Evolutionary conservation across 768 basidiomycete species (phyloP).

Genomic region (Mycena sanguinolenta): DNA sequence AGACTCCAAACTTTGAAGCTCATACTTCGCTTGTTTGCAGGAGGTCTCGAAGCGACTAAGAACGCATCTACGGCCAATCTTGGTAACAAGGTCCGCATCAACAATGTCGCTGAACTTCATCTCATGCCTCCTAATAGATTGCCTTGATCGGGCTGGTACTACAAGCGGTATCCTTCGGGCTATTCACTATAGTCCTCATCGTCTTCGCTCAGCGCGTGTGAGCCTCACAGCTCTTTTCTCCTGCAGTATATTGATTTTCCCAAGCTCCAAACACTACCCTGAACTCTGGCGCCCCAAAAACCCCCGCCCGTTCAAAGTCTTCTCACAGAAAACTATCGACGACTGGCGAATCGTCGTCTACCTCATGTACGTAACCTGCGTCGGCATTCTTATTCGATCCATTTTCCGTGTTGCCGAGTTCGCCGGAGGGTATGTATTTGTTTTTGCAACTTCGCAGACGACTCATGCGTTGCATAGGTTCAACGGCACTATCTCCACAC

Average conservation of each 20-base stretch:
- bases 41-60: constrained; percentile 43
- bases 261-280: constrained; percentile 22
- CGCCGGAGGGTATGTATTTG: constrained; percentile 55
- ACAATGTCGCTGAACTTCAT: too few relatives aligned
- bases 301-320: constrained; percentile 11
- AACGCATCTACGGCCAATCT: constrained; percentile 26
- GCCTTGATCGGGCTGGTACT: constrained; percentile 58
- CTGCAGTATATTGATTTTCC: background rate
- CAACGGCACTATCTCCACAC: constrained; percentile 57
- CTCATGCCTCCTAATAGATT: constrained; percentile 39
- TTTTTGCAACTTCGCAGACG: background rate
- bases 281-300: constrained; percentile 11
- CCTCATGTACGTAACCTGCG: constrained; percentile 12
- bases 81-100: constrained; percentile 43
- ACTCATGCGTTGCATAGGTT: constrained; percentile 5
- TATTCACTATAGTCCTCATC: constrained; percentile 52
- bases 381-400: constrained; percentile 57
- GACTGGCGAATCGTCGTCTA: constrained; percentile 28
- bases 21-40: too few relatives aligned
- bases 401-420: constrained; percentile 63
- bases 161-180: constrained; percentile 55
- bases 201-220: constrained; percentile 43
- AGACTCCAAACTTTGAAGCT: too few relatives aligned
- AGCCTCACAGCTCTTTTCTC: background rate
- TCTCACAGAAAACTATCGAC: constrained; percentile 21